Percentiles rank a stretch among this genome's conserved stretches.
Evolutionary conservation across 306 rosid genomes (phyloP).

Genomic region (Prunus dulcis): DNA sequence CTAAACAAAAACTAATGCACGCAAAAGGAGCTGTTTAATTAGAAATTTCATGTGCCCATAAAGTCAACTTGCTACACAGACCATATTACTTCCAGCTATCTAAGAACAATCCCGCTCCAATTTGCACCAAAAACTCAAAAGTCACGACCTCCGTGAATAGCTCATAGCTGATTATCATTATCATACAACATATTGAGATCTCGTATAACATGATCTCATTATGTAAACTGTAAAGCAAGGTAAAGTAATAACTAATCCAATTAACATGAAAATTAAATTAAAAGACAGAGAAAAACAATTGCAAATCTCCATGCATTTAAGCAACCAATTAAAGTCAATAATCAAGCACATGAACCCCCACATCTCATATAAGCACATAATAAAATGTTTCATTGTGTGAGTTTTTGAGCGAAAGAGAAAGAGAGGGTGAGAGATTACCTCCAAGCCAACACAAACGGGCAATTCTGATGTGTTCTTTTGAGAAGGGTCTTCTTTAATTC

Average conservation of each 20-base stretch:
- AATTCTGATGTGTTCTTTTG: neutral
- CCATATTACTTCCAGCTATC: neutral
- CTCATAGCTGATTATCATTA: neutral
- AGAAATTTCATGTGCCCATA: neutral
- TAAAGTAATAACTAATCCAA: neutral
- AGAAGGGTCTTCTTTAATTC: neutral
- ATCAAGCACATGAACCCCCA: neutral
- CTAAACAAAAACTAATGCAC: neutral
- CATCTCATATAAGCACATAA: neutral
- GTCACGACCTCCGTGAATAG: neutral
- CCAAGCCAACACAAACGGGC: conserved; percentile 11
- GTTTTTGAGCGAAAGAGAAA: neutral
- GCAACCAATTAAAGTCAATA: neutral
- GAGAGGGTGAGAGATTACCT: conserved; percentile 5
- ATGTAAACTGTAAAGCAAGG: neutral
- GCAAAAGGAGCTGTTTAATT: neutral
- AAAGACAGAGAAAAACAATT: neutral
- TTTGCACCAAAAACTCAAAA: neutral
- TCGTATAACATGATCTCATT: neutral
- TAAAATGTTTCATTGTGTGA: neutral
- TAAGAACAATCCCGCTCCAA: neutral
- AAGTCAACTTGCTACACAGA: neutral
- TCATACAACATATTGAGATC: neutral
- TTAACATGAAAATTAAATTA: neutral
- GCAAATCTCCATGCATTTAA: neutral